Evolutionary conservation across 2,329 filamentous ascomycete genomes (phyloP).

Genomic region (Calonectria hawksworthii): DNA sequence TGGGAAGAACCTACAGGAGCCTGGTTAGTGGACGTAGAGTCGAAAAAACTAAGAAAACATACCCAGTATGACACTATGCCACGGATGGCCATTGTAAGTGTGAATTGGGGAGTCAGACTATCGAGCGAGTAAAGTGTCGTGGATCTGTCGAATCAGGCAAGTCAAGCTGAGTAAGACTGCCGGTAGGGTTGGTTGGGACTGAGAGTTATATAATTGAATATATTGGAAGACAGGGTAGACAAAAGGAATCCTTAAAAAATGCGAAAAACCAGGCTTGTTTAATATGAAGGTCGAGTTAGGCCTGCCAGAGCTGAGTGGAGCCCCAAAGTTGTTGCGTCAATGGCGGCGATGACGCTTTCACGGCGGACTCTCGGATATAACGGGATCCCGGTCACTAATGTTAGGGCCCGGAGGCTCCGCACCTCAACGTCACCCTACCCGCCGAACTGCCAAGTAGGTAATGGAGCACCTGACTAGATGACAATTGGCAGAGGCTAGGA

Average conservation of each 20-base stretch:
- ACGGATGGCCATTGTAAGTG: constrained; percentile 47
- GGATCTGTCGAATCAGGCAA: not conserved
- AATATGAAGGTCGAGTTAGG: not conserved
- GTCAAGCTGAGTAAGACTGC: not conserved
- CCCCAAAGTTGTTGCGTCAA: constrained; percentile 2
- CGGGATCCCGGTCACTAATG: constrained; percentile 9
- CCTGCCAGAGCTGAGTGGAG: not conserved
- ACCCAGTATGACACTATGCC: constrained; percentile 58
- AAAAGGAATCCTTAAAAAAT: not conserved
- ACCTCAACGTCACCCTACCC: constrained; percentile 6
- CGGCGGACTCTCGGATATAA: constrained; percentile 26
- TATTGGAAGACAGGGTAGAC: not conserved
- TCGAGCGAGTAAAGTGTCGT: constrained; percentile 15
- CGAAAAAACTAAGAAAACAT: constrained; percentile 20
- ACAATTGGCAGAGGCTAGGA: not conserved
- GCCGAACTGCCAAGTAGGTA: constrained; percentile 3
- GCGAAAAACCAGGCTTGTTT: constrained; percentile 10
- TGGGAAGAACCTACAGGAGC: constrained; percentile 70
- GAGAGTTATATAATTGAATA: not conserved
- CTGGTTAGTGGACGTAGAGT: not conserved
- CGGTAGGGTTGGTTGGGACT: not conserved
- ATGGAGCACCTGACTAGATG: constrained; percentile 4
- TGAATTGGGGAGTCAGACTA: not conserved
- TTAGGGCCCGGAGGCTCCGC: not conserved
- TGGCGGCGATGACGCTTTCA: constrained; percentile 24